A percentile compares a stretch with the other conserved stretches of the same genome.
phyloP scores from a whole-genome alignment of 768 basidiomycete genomes.

The Termitomyces bulborhizus region DNA sequence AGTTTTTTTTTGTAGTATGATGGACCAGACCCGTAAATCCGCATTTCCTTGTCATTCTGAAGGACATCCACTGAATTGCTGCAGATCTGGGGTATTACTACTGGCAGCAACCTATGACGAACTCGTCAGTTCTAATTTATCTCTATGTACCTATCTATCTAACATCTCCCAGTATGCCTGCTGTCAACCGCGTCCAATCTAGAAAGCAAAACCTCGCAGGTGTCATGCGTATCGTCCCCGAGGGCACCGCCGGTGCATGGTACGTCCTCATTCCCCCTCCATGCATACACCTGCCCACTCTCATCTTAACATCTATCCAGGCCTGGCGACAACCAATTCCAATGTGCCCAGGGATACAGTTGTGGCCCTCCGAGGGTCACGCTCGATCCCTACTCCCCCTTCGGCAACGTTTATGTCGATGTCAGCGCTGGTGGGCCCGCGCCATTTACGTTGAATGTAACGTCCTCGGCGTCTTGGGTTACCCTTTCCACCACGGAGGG shows the following conservation, averaged over 20 bases:
- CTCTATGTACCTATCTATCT: background rate
- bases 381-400: slow-evolving; percentile 53
- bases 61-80: background rate
- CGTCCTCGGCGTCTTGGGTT: slow-evolving; percentile 48
- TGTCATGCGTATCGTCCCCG: slow-evolving; percentile 57
- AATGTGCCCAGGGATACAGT: slow-evolving; percentile 45
- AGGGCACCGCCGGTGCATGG: slow-evolving; percentile 59
- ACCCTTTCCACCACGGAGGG: slow-evolving; percentile 40
- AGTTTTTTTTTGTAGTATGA: slow-evolving; percentile 37
- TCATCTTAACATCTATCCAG: slow-evolving; percentile 19
- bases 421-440: slow-evolving; percentile 54
- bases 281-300: background rate
- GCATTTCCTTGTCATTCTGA: background rate
- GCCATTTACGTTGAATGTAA: slow-evolving; percentile 49
- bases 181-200: slow-evolving; percentile 42
- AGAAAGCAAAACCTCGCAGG: slow-evolving; percentile 54
- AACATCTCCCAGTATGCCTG: slow-evolving; percentile 37
- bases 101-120: slow-evolving; percentile 68
- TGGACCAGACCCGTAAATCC: slow-evolving; percentile 59
- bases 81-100: slow-evolving; percentile 54
- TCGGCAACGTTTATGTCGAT: slow-evolving; percentile 51
- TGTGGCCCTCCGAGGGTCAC: slow-evolving; percentile 44
- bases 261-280: slow-evolving; percentile 15
- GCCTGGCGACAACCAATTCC: slow-evolving; percentile 62
- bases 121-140: slow-evolving; percentile 33